These are phyloP conservation scores for Ustilago lituana DNA, from an alignment of 1,284 basidiomycete species.

Conservation along the genomic window DNA sequence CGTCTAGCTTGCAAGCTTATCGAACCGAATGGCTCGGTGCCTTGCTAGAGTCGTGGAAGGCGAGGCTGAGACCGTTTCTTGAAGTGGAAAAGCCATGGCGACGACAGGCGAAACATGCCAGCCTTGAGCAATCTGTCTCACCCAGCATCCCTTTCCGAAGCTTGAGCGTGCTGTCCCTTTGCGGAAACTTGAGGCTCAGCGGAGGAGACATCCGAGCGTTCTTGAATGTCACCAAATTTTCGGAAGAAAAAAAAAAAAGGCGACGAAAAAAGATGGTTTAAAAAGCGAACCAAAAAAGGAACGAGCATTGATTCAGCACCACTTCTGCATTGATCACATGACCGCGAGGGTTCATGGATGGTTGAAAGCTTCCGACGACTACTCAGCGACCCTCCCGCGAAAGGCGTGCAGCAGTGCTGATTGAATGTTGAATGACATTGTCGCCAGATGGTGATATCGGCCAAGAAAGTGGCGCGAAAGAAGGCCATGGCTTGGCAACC, in stretches of 20 bases:
- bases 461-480: constrained; percentile 15
- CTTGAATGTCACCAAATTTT: no score
- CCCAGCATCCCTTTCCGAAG: no score
- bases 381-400: no score
- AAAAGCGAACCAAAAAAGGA: background rate
- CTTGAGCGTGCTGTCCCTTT: no score
- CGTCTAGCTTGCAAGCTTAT: no score
- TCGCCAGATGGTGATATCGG: background rate
- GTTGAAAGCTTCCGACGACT: background rate
- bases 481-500: constrained; percentile 1
- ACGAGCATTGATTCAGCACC: no score
- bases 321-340: constrained; percentile 27
- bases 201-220: no score
- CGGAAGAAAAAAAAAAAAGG: no score
- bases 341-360: constrained; percentile 10
- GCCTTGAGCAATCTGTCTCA: constrained; percentile 6
- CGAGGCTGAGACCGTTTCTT: constrained; percentile 11
- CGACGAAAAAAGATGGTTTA: background rate
- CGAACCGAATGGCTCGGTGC: background rate
- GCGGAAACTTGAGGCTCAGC: no score
- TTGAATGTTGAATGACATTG: no score
- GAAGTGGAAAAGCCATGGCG: background rate
- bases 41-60: background rate
- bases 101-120: constrained; percentile 4
- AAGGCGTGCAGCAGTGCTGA: no score